Conservation (phyloP, 2,329 filamentous ascomycete genomes). For the Polychaeton citri region DNA sequence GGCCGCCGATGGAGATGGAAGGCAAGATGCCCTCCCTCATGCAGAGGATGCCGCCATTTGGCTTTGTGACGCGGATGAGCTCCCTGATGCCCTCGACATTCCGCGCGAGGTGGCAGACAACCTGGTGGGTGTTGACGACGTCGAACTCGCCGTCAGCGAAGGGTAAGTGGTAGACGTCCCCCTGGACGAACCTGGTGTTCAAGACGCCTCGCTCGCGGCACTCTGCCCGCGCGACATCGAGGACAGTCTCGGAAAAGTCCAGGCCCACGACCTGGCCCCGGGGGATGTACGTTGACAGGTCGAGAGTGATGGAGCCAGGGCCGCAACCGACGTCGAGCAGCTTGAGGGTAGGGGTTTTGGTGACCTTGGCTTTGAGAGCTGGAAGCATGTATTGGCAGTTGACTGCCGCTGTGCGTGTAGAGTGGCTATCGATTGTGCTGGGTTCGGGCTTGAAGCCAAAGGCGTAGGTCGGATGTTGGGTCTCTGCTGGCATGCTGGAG, state of each 20-base stretch:
- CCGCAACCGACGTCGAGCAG: constrained; percentile 33
- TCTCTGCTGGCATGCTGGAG: too few species aligned
- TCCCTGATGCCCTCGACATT: constrained; percentile 37
- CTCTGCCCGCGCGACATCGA: constrained; percentile 18
- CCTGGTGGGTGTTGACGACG: constrained; percentile 44
- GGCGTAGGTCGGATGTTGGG: too few species aligned
- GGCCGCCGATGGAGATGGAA: too few species aligned
- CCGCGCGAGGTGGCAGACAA: constrained; percentile 41
- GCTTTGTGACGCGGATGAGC: constrained; percentile 39
- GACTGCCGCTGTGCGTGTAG: background rate
- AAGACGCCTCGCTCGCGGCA: constrained; percentile 16
- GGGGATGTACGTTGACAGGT: constrained; percentile 25
- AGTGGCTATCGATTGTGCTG: too few species aligned
- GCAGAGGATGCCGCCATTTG: constrained; percentile 40
- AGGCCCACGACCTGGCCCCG: constrained; percentile 28
- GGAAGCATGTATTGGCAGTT: background rate
- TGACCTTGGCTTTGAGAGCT: background rate
- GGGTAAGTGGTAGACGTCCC: constrained; percentile 28
- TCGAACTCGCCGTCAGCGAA: constrained; percentile 38
- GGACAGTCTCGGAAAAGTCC: constrained; percentile 18
- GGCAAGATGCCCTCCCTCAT: too few species aligned
- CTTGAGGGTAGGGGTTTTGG: too few species aligned
- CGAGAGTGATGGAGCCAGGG: constrained; percentile 30
- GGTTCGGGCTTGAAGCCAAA: too few species aligned
- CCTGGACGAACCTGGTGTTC: constrained; percentile 24